Base-by-base conservation (phyloP, 176 grass and related monocot genomes). In the Bothriochloa decipiens region DNA sequence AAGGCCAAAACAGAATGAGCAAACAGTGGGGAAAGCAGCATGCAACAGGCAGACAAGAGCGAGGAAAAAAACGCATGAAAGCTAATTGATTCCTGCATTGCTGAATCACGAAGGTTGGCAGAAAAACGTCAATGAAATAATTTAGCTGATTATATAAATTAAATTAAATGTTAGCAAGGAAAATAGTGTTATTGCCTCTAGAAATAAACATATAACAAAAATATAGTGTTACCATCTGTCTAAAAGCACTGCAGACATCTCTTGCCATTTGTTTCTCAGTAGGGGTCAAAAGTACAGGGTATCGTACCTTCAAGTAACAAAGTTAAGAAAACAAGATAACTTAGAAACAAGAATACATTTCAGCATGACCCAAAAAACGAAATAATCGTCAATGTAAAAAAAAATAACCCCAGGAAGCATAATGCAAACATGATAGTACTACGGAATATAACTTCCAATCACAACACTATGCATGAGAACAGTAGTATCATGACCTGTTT, bases 221-320 rank as follows among this genome's bases (percentile, higher is more conserved):
- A 68, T 16, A 39, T 39, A 36, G 27, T 80, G 3, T 89, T 94
- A 99, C 96, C 86, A 89, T 91, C 89, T 99, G 96, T 36, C 91
- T 83, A 75, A 99, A 99, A 86, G 96, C 96, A 76, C 25, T 87
- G 82, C 87, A 99, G 77, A 99, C 96, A 18, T 94, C 96, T 69
- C 96, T 93, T 75, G 96, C 91, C 93, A 99, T 96, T 88, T 99
- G 96, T 91, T 99, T 99, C 87, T 99, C 96, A 29, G 61, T 83
- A 28, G 93, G 96, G 62, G 91, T 96, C 65, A 99, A 86, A 83
- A 99, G 88, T 63, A 99, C 96, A 78, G 96, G 96, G 85, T 99
- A 99, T 20, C 96, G 91, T 67, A 99, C 93, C 96, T 99, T 68
- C 72, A 92, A 91, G 46, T 62, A 86, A 86, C 68, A 80, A 76